Base-by-base conservation (phyloP, 352 stramenopile genomes). In the Phytophthora sp. region DNA sequence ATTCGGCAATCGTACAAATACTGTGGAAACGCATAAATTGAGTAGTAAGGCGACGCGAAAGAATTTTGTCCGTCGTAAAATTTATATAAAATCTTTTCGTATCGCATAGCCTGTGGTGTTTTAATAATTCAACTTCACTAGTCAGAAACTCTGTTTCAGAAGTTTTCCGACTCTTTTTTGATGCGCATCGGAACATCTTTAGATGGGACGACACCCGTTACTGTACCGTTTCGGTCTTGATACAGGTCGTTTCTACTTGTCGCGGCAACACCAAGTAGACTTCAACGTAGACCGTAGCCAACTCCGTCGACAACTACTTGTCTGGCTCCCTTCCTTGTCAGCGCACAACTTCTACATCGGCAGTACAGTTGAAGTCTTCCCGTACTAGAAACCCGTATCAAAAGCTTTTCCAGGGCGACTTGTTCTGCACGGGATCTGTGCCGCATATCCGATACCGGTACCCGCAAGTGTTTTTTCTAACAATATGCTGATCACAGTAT, bases 91-190 rank as follows among this genome's bases (percentile, higher is more conserved):
- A 46, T 27, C 26, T 42, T 52, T 3, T 27, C 4, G 44, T 29
- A 56, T 26, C 24, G 0, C 2, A 66, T 57, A 12, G 26, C 9
- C 4, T 31, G 20, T 1, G 0, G 4, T 29, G 0, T 13, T 0
- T 44, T 35, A 21, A 57, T 60, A 27, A 12, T 38, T 33, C 1
- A 1, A 8, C 3, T 2, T 12, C 38, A 39, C 20, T 42, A 41
- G 44, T 50, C 51, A 35, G 50, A 63, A 50, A 73, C 36, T n/a
- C 3, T 2, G 15, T 67, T 52, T 26, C 15, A 42, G 6, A 65
- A 35, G 49, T 60, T 70, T 71, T 66, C 54, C 42, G 49, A 66
- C 54, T 69, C 35, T 57, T n/a, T n/a, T n/a, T 65, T 69, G n/a
- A 49, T 21, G 13, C 9, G 36, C 45, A 69, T 64, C 55, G 45